Evolutionary conservation across 2,329 filamentous ascomycete genomes (phyloP), one percentile per base, ranked within the genome.

Genomic region (Colletotrichum sublineola): DNA sequence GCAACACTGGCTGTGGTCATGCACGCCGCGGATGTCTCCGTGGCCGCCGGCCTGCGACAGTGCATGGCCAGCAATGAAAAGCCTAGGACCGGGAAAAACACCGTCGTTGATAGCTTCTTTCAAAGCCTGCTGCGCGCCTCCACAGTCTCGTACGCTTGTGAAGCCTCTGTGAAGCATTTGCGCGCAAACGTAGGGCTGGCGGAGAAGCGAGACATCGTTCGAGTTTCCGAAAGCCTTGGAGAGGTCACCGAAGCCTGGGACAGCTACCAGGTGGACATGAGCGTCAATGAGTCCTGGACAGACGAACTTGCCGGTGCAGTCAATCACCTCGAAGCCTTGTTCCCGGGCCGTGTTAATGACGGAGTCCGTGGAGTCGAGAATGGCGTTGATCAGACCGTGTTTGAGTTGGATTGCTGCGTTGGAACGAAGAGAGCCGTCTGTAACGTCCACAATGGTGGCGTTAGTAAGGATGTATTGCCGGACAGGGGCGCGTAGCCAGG

Each of bases 11-110:
- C 80, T 80, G 71, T 81, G 79, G 46, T 85, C 81, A 69, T 89
- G 85, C 2, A 82, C 77, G 0, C 82, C 79, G 3, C 84, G 81
- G n/a, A 84, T 76, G 76, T 91, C 88, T 0, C 83, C 87, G 72
- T 91, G 89, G 0, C 89, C 89, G 1, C 88, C 89, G 0, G 88
- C 88, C 76, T 91, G 89, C 5, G 83, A 86, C 14, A 91, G 82
- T 0, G 85, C 87, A 61, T 86, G 83, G 4, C 85, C 86, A 0
- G 87, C 82, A 38, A 89, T 87, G 78, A 90, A 89, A 5, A 91
- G 77, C 14, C 88, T 80, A 0, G 89, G 89, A 0, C 88, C 89
- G 2, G 85, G 84, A 58, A 88, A 83, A 0, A 90, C 82, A 2
- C 85, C 84, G 36, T 91, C 87, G 1, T 82, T 83, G 38, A 91